phyloP scores from a whole-genome alignment of 495 filamentous ascomycete genomes.

The Talaromyces wortmannii region DNA sequence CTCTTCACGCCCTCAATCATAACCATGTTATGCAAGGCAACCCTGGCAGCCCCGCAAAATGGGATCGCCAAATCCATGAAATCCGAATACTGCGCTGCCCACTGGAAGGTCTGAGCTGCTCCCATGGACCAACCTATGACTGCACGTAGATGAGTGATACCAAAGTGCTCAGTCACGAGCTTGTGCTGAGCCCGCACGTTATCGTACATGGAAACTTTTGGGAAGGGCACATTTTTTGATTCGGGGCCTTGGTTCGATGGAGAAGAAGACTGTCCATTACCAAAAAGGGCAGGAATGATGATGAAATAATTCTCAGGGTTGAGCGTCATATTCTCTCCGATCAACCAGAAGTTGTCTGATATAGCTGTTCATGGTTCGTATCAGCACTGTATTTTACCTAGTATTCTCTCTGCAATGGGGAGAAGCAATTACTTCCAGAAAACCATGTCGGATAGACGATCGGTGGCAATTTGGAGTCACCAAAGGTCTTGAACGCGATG shows the following conservation, averaged over 20 bases:
- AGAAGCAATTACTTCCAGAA: conserved; percentile 42
- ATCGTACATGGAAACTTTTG: conserved; percentile 57
- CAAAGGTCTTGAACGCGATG: conserved; percentile 68
- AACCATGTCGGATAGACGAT: conserved; percentile 71
- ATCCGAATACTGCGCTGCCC: conserved; percentile 65
- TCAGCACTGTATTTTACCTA: neutral
- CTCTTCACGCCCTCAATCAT: conserved; percentile 67
- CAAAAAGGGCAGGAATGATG: conserved; percentile 63
- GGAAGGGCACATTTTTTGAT: conserved; percentile 33
- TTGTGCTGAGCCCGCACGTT: conserved; percentile 63
- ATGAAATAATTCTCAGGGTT: conserved; percentile 61
- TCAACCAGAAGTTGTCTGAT: conserved; percentile 43
- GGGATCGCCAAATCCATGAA: conserved; percentile 62
- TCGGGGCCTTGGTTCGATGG: conserved; percentile 48
- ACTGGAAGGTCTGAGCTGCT: conserved; percentile 60
- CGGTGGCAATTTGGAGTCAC: conserved; percentile 51
- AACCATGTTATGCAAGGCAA: conserved; percentile 63
- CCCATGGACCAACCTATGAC: conserved; percentile 71
- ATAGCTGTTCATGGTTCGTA: neutral
- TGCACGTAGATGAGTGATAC: conserved; percentile 52
- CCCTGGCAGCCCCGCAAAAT: conserved; percentile 63
- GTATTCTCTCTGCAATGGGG: neutral
- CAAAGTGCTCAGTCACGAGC: conserved; percentile 57
- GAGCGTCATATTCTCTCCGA: conserved; percentile 53
- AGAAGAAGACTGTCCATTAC: conserved; percentile 65